Evolutionary conservation across 2,329 filamentous ascomycete species (phyloP).

Genomic region (Zymoseptoria crescenta): DNA sequence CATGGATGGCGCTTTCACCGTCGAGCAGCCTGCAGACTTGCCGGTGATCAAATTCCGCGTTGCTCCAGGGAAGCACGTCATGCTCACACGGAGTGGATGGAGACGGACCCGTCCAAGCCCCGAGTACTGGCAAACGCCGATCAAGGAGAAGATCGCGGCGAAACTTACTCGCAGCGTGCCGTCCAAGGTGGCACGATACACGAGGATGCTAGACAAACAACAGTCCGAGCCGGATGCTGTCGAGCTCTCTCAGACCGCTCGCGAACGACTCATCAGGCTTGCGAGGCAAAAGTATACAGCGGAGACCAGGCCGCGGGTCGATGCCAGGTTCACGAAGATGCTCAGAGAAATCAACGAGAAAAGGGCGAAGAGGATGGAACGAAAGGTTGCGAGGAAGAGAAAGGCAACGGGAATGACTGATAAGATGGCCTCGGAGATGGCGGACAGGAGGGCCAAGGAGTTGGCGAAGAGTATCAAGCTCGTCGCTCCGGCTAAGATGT

Average conservation of each 20-base stretch:
- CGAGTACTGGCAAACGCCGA: conserved; percentile 7
- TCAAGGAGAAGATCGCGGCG: conserved; percentile 20
- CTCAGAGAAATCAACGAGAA: neutral
- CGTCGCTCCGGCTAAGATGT: neutral
- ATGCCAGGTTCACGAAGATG: neutral
- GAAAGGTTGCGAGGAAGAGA: neutral
- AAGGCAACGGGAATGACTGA: neutral
- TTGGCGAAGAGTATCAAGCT: neutral
- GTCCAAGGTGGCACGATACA: neutral
- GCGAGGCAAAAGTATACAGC: neutral
- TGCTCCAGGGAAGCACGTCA: conserved; percentile 22
- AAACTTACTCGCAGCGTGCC: neutral
- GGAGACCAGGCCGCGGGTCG: neutral
- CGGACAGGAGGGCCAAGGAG: neutral
- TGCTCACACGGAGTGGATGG: conserved; percentile 26
- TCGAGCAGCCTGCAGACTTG: conserved; percentile 19
- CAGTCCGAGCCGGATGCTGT: neutral
- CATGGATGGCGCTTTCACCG: conserved; percentile 22
- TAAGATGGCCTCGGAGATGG: neutral
- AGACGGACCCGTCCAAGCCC: conserved; percentile 17
- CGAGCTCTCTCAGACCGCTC: neutral
- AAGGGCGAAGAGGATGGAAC: neutral
- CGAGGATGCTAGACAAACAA: neutral
- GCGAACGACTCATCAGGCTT: neutral
- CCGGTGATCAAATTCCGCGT: conserved; percentile 27